phyloP scores from a whole-genome alignment of 1,284 basidiomycete species.

The Trichosporon ovoides region DNA sequence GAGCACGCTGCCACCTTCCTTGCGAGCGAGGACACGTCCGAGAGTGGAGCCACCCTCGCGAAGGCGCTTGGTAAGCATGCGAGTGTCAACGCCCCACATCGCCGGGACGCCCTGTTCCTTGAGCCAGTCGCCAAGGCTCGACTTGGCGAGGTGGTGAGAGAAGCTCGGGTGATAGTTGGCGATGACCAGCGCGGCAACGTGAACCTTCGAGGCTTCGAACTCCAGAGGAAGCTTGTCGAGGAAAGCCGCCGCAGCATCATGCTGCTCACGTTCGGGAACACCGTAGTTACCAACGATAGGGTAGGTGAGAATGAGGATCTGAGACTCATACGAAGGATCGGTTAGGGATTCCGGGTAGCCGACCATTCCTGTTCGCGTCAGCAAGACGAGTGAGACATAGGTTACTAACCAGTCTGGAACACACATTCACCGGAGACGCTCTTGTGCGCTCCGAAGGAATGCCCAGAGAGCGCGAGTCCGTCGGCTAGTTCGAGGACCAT shows the following conservation, averaged over 20 bases:
- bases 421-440: constrained; percentile 97
- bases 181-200: constrained; percentile 85
- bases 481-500: constrained; percentile 86
- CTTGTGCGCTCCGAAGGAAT: constrained; percentile 91
- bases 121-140: constrained; percentile 86
- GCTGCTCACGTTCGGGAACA: constrained; percentile 68
- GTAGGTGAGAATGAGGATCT: constrained; percentile 96
- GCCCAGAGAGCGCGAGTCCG: constrained; percentile 80
- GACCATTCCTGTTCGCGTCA: constrained; percentile 73
- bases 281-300: constrained; percentile 98
- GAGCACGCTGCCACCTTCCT: constrained; percentile 43
- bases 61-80: constrained; percentile 93
- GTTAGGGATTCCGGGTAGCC: constrained; percentile 98
- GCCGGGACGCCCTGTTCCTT: constrained; percentile 93
- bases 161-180: constrained; percentile 92
- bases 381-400: background rate
- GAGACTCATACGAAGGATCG: constrained; percentile 97
- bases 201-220: constrained; percentile 94
- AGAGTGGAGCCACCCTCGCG: constrained; percentile 92
- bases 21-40: constrained; percentile 68
- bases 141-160: constrained; percentile 88
- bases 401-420: constrained; percentile 88
- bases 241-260: constrained; percentile 41
- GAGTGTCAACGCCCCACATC: constrained; percentile 93
- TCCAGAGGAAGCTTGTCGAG: constrained; percentile 65